phyloP scores from a whole-genome alignment of 164 flowering plant species.

The Aristolochia californica region DNA sequence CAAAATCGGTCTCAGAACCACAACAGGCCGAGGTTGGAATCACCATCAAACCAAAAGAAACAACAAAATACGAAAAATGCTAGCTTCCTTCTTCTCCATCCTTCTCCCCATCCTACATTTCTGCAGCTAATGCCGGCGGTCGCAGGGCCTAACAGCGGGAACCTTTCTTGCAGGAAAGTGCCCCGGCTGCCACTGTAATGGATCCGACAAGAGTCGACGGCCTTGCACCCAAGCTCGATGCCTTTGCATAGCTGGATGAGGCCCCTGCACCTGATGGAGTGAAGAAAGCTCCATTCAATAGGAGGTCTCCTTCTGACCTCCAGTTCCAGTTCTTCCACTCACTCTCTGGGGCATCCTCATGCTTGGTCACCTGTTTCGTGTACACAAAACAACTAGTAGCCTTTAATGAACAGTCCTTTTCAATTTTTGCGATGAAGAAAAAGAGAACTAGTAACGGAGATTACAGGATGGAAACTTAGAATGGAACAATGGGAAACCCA shows the following conservation, averaged over 20 bases:
- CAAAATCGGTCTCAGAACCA: neutral
- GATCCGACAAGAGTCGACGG: slow-evolving; percentile 44
- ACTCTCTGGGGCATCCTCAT: slow-evolving; percentile 39
- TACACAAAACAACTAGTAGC: neutral
- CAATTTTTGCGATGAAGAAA: no score
- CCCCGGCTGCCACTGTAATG: slow-evolving; percentile 42
- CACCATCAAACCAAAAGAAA: neutral
- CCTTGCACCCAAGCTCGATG: slow-evolving; percentile 57
- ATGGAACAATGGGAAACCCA: no score
- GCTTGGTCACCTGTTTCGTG: slow-evolving; percentile 48
- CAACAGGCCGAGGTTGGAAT: slow-evolving; percentile 15
- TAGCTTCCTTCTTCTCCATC: no score
- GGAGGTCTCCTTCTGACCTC: slow-evolving; percentile 65
- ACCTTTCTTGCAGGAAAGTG: slow-evolving; percentile 55
- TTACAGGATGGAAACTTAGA: no score
- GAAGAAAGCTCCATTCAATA: slow-evolving; percentile 74
- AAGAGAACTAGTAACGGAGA: neutral
- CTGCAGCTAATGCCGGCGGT: neutral
- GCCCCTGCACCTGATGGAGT: slow-evolving; percentile 53
- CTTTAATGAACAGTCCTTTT: no score
- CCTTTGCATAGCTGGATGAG: slow-evolving; percentile 54
- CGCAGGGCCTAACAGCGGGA: slow-evolving; percentile 25
- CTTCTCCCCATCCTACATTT: no score
- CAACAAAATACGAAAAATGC: neutral
- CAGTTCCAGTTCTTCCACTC: slow-evolving; percentile 70